phyloP scores from a whole-genome alignment of 768 basidiomycete species.

The Lactarius sanguifluus region DNA sequence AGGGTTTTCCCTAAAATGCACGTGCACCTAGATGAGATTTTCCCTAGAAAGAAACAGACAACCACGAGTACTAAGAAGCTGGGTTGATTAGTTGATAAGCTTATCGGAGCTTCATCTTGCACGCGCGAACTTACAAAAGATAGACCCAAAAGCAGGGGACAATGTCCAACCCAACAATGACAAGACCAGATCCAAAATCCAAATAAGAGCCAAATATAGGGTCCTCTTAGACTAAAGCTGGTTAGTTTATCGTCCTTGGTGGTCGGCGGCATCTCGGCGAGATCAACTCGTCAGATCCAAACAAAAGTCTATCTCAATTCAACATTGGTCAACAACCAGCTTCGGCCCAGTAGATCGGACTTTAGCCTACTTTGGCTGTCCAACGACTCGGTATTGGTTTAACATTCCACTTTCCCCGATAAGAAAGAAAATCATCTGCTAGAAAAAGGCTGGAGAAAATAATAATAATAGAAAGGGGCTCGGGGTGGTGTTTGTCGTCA shows the following conservation, averaged over 20 bases:
- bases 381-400: background rate
- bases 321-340: background rate
- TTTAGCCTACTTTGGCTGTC: conserved; percentile 11
- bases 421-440: conserved; percentile 15
- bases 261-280: conserved; percentile 5
- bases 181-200: conserved; percentile 7
- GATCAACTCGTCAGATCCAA: conserved; percentile 16
- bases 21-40: background rate
- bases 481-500: background rate
- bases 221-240: conserved; percentile 18
- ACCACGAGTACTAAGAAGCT: background rate
- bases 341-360: conserved; percentile 7
- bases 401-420: conserved; percentile 6
- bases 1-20: background rate
- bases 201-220: conserved; percentile 12
- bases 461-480: conserved; percentile 10
- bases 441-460: background rate
- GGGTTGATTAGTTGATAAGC: background rate
- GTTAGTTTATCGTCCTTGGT: conserved; percentile 3
- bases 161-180: background rate
- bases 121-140: background rate
- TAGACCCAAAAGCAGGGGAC: background rate
- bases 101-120: background rate
- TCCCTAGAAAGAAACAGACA: background rate
- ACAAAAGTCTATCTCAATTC: conserved; percentile 26